Evolutionary conservation across 75 land plant species (phyloP).

Genomic region (Picea sitchensis): DNA sequence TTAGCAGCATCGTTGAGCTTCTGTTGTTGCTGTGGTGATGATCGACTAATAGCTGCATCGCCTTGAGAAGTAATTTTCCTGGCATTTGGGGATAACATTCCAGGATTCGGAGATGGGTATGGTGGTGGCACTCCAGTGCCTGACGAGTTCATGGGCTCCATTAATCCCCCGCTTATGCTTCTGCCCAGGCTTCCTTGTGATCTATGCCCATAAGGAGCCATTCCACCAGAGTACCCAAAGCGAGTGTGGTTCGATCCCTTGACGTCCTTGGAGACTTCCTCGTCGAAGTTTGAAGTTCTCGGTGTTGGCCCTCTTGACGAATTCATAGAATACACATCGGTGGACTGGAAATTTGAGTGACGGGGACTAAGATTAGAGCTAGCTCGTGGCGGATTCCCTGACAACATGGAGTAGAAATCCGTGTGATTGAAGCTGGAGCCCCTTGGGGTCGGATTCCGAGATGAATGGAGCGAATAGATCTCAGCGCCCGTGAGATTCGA

Average conservation of each 20-base stretch:
- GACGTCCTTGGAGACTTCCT: constrained; percentile 20
- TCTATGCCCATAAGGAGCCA: constrained; percentile 9
- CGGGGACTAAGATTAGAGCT: constrained; percentile 20
- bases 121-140: not conserved
- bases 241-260: constrained; percentile 9
- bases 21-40: not conserved
- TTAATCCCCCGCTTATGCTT: not conserved
- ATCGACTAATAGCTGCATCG: not conserved
- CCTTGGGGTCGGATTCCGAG: constrained; percentile 68
- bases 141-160: not conserved
- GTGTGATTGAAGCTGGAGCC: constrained; percentile 65
- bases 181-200: constrained; percentile 5
- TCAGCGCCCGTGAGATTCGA: constrained; percentile 91
- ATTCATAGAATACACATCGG: constrained; percentile 22
- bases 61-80: not conserved
- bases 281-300: constrained; percentile 63
- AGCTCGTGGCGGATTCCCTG: constrained; percentile 20
- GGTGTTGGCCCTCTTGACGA: constrained; percentile 26
- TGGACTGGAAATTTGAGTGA: constrained; percentile 28
- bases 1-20: constrained; percentile 31
- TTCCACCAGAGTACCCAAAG: not conserved
- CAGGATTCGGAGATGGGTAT: constrained; percentile 9
- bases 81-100: constrained; percentile 1
- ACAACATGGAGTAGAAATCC: constrained; percentile 84
- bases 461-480: constrained; percentile 67